Base-by-base conservation (phyloP, 1,284 basidiomycete genomes). In the Cerioporus squamosus region DNA sequence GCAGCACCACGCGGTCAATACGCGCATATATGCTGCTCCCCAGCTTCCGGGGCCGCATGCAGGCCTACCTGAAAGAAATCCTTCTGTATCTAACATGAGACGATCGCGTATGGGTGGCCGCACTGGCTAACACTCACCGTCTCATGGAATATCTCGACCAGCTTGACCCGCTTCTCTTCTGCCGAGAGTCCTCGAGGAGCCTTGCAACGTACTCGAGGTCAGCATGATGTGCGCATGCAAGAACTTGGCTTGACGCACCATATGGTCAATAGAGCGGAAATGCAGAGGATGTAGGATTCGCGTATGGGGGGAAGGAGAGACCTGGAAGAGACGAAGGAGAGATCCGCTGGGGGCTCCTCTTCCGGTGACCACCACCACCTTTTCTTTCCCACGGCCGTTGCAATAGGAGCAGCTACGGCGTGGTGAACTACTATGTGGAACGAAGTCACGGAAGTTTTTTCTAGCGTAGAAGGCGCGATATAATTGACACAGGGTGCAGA, bases 111-210 rank as follows among this genome's bases (percentile, higher is more conserved):
- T 3, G 9, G 26, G 6, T 6, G 9, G 9, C 1, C 12, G 12
- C 33, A 15, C 33, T 15, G 6, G 14, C 40, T 12, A 22, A 18
- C 10, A 69, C 82, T 65, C 67, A 91, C 94, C 12, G 88, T 88
- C 73, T 96, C 94, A 69, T 95, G 93, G 70, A 96, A 95, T 66
- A 95, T 90, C 74, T 95, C 93, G 18, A 95, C 74, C 57, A 96
- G 70, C 67, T 88, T 90, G 60, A 87, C 79, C 65, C 89, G 87
- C 70, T 93, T 93, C 71, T 93, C 91, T 70, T 93, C 91, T 6
- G 80, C 83, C 29, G 91, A 92, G 48, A 93, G 77, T 65, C 91
- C 91, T 74, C 88, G 81, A 39, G 90, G 90, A 55, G 90, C 87
- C 89, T 91, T 26, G 47, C 2, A 29, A 7, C 29, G 9, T 17